Conservation (phyloP, 441 rosid genomes). For the Daphne laureola region DNA sequence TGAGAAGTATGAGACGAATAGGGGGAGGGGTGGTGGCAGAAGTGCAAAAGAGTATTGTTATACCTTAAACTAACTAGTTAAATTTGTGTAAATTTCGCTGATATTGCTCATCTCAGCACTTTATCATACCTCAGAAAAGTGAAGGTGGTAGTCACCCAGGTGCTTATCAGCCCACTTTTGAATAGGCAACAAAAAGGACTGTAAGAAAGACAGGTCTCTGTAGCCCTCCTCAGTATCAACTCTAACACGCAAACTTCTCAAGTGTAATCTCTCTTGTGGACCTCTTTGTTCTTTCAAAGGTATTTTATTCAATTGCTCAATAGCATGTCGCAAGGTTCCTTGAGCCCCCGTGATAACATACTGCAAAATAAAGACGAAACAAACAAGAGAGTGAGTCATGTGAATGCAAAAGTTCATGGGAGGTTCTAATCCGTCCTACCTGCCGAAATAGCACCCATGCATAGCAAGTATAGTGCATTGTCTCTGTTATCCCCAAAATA, state of each 20-base stretch:
- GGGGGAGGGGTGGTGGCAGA: too few relatives aligned
- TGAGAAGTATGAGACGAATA: too few relatives aligned
- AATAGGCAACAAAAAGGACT: slow-evolving; percentile 82
- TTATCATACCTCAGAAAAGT: slow-evolving; percentile 77
- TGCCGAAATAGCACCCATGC: slow-evolving; percentile 92
- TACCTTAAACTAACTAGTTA: too few relatives aligned
- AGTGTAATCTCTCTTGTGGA: slow-evolving; percentile 93
- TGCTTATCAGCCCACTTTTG: slow-evolving; percentile 90
- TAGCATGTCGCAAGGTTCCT: slow-evolving; percentile 75
- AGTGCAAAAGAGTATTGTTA: too few relatives aligned
- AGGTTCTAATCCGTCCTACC: slow-evolving; percentile 33
- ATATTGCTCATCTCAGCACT: slow-evolving; percentile 5
- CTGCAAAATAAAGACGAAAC: slow-evolving; percentile 37
- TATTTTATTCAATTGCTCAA: slow-evolving; percentile 85
- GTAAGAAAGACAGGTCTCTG: slow-evolving; percentile 54
- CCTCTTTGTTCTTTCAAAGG: slow-evolving; percentile 91
- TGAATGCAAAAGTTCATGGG: too few relatives aligned
- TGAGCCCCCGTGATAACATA: slow-evolving; percentile 79
- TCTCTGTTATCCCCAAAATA: slow-evolving; percentile 92
- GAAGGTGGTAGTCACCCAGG: slow-evolving; percentile 85
- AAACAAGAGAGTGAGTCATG: background rate
- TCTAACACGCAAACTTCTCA: slow-evolving; percentile 68
- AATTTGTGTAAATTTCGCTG: too few relatives aligned
- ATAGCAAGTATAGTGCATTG: slow-evolving; percentile 90
- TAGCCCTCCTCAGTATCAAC: slow-evolving; percentile 63